Conservation (phyloP, 2,329 filamentous ascomycete species). For the Sphaerulina populicola region DNA sequence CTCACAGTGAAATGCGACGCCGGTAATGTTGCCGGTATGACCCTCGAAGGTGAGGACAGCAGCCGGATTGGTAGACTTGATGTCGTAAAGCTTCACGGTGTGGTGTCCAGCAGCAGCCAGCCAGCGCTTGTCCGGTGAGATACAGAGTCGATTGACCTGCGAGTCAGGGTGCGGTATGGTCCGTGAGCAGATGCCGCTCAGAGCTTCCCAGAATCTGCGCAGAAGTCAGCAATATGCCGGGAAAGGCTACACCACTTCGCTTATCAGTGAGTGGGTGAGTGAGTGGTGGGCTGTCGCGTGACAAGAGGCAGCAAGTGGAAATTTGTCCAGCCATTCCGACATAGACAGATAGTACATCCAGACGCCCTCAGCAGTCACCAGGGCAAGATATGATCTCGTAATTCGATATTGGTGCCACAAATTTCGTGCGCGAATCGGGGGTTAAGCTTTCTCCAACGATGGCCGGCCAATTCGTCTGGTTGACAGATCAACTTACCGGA, state of each 20-base stretch:
- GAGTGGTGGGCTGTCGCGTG: too few relatives aligned
- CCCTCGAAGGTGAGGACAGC: slow-evolving; percentile 90
- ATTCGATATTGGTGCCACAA: too few relatives aligned
- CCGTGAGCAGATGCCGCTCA: slow-evolving; percentile 93
- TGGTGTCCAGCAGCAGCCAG: slow-evolving; percentile 74
- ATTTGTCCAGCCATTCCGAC: too few relatives aligned
- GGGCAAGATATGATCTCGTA: too few relatives aligned
- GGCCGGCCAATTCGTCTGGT: not conserved
- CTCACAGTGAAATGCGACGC: slow-evolving; percentile 95
- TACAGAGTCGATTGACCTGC: slow-evolving; percentile 95
- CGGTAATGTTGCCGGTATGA: slow-evolving; percentile 91
- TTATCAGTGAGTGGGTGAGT: too few relatives aligned
- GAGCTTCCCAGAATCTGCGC: slow-evolving; percentile 87
- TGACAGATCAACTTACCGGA: slow-evolving; percentile 47
- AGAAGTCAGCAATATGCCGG: not conserved
- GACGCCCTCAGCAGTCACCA: too few relatives aligned
- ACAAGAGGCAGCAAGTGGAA: too few relatives aligned
- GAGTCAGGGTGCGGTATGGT: slow-evolving; percentile 98
- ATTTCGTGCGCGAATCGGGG: too few relatives aligned
- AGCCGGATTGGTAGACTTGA: slow-evolving; percentile 95
- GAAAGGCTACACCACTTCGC: not conserved
- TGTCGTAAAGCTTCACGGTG: slow-evolving; percentile 95
- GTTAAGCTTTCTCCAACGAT: too few relatives aligned
- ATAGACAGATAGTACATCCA: too few relatives aligned
- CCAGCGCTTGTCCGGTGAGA: slow-evolving; percentile 94